Conservation (phyloP, 2,329 filamentous ascomycete species). For the Scedosporium minutisporum region DNA sequence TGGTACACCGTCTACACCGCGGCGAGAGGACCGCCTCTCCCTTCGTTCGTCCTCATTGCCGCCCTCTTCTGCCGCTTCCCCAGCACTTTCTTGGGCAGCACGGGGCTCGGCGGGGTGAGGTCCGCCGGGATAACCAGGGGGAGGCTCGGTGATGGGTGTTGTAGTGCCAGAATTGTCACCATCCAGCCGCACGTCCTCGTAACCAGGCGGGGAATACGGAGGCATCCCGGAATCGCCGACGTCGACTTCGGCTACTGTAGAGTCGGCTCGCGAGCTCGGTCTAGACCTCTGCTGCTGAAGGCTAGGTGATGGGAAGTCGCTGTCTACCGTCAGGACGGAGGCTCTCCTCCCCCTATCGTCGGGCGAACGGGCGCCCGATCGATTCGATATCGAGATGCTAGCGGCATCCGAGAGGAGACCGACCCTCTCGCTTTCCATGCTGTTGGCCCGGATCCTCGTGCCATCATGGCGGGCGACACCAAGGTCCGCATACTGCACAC, state of each 20-base stretch:
- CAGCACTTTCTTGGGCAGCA: conserved; percentile 7
- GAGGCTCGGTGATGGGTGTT: conserved; percentile 36
- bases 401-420: conserved; percentile 65
- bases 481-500: conserved; percentile 66
- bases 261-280: conserved; percentile 33
- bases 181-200: conserved; percentile 38
- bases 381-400: conserved; percentile 39
- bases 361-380: conserved; percentile 21
- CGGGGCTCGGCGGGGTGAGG: background rate
- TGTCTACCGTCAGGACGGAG: conserved; percentile 46
- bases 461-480: conserved; percentile 71
- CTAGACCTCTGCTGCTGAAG: conserved; percentile 21
- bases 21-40: conserved; percentile 11
- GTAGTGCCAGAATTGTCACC: conserved; percentile 28
- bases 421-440: conserved; percentile 60
- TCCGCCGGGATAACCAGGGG: conserved; percentile 38
- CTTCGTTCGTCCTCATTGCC: background rate
- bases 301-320: conserved; percentile 31
- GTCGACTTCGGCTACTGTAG: conserved; percentile 40
- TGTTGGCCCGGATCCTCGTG: conserved; percentile 63
- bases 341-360: conserved; percentile 38
- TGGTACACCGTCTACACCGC: conserved; percentile 29
- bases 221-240: conserved; percentile 37
- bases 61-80: background rate
- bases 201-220: conserved; percentile 37